phyloP scores from a whole-genome alignment of 306 rosid species.

The Mimosa bimucronata region DNA sequence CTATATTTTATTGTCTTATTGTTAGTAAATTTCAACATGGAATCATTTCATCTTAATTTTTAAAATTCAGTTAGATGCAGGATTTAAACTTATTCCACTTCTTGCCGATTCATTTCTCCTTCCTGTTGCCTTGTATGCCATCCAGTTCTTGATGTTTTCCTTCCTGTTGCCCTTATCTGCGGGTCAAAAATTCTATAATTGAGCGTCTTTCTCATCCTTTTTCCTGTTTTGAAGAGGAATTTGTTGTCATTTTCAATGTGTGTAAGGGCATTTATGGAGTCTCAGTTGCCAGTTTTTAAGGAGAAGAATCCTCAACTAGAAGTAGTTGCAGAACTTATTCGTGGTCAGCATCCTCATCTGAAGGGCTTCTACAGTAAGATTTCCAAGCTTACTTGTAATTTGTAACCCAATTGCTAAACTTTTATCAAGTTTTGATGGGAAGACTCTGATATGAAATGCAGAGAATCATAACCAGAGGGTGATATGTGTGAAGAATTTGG shows the following conservation, averaged over 20 bases:
- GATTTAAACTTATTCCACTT: not conserved
- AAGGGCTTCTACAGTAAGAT: slow-evolving; percentile 78
- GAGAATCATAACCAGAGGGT: slow-evolving; percentile 76
- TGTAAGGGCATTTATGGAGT: slow-evolving; percentile 87
- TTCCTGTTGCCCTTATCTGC: not conserved
- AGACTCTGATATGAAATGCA: slow-evolving; percentile 42
- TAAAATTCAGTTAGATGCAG: not conserved
- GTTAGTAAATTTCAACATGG: slow-evolving; percentile 1
- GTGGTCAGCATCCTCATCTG: slow-evolving; percentile 94
- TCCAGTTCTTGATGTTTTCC: too few relatives aligned
- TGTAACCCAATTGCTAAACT: not conserved
- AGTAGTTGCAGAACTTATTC: slow-evolving; percentile 82
- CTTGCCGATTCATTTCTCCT: slow-evolving; percentile 5
- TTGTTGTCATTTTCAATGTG: slow-evolving; percentile 15
- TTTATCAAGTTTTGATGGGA: slow-evolving; percentile 1
- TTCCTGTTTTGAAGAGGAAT: slow-evolving; percentile 5
- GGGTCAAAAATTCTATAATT: not conserved
- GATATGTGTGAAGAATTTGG: slow-evolving; percentile 87
- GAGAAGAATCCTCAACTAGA: slow-evolving; percentile 87
- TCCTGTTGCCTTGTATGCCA: not conserved
- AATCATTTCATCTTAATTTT: slow-evolving; percentile 4
- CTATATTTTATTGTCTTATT: not conserved
- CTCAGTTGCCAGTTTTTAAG: slow-evolving; percentile 65
- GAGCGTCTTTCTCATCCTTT: slow-evolving; percentile 2
- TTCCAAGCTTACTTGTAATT: not conserved